phyloP scores from a whole-genome alignment of 2,329 filamentous ascomycete genomes.

The Fusarium sp. region DNA sequence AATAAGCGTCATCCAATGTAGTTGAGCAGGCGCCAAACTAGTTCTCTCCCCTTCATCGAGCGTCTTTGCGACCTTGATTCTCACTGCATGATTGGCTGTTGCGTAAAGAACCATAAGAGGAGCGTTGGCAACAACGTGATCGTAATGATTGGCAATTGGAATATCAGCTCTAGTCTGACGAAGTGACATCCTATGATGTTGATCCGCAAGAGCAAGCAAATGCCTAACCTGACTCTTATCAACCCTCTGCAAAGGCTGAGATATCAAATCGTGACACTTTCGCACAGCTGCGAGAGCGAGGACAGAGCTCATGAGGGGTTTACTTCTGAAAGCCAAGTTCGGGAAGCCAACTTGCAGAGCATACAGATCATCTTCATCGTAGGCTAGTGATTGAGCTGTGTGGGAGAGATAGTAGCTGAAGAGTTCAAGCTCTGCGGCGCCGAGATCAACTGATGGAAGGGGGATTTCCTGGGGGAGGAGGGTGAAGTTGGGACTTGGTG shows the following conservation, averaged over 20 bases:
- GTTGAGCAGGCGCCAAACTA: neutral
- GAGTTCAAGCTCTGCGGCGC: slow-evolving; percentile 48
- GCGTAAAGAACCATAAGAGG: slow-evolving; percentile 55
- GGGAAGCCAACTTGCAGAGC: slow-evolving; percentile 54
- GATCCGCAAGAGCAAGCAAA: slow-evolving; percentile 45
- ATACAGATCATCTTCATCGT: slow-evolving; percentile 51
- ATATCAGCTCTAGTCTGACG: slow-evolving; percentile 49
- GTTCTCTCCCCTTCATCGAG: slow-evolving; percentile 15
- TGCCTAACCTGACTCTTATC: slow-evolving; percentile 6
- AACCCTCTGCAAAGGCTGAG: neutral
- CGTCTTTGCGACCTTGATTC: slow-evolving; percentile 45
- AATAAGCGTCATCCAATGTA: slow-evolving; percentile 36
- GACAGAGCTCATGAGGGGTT: slow-evolving; percentile 53
- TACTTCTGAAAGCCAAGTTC: slow-evolving; percentile 51
- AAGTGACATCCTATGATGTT: slow-evolving; percentile 51
- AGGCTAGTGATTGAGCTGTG: slow-evolving; percentile 49
- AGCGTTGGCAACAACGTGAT: slow-evolving; percentile 41
- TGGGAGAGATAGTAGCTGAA: slow-evolving; percentile 54
- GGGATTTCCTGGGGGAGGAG: neutral
- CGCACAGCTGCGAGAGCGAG: slow-evolving; percentile 53
- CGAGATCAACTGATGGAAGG: slow-evolving; percentile 7
- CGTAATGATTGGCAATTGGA: slow-evolving; percentile 41
- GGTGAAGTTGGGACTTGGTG: neutral
- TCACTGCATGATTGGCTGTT: slow-evolving; percentile 49
- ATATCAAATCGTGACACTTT: slow-evolving; percentile 49